phyloP scores from a whole-genome alignment of 331 rosid species.

The Quercus lobata region DNA sequence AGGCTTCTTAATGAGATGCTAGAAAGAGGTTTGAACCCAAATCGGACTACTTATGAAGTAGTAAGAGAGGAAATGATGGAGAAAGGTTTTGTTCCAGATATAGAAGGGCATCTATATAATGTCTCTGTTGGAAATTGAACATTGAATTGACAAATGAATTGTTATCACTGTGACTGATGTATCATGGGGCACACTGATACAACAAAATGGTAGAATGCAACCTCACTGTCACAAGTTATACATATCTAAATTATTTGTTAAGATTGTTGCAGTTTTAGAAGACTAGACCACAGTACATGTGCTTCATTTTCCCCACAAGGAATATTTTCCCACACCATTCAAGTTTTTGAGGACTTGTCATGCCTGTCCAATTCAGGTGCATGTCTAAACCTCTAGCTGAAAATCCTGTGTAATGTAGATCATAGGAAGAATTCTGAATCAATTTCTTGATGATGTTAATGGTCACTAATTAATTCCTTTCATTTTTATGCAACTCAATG shows the following conservation, averaged over 20 bases:
- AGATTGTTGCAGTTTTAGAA: neutral
- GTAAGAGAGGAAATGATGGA: constrained; percentile 40
- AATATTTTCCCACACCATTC: neutral
- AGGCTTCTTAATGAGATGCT: constrained; percentile 46
- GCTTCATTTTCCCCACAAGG: neutral
- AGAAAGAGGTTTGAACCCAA: constrained; percentile 44
- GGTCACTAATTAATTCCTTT: neutral
- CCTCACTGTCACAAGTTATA: neutral
- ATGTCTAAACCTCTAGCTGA: neutral
- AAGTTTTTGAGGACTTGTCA: neutral
- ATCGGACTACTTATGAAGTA: constrained; percentile 35
- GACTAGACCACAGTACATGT: neutral
- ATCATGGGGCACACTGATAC: neutral
- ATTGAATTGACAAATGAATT: neutral
- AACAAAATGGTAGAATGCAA: neutral
- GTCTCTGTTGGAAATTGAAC: constrained; percentile 14
- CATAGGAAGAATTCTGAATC: neutral
- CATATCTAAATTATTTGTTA: neutral
- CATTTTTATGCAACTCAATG: neutral
- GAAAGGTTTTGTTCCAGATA: constrained; percentile 37
- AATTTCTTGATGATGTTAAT: neutral
- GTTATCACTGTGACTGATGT: neutral
- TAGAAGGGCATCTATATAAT: constrained; percentile 34
- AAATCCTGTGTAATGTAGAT: neutral
- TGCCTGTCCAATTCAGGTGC: neutral